Base-by-base conservation (phyloP, 116 monocot genomes). In the Trichopus zeylanicus region DNA sequence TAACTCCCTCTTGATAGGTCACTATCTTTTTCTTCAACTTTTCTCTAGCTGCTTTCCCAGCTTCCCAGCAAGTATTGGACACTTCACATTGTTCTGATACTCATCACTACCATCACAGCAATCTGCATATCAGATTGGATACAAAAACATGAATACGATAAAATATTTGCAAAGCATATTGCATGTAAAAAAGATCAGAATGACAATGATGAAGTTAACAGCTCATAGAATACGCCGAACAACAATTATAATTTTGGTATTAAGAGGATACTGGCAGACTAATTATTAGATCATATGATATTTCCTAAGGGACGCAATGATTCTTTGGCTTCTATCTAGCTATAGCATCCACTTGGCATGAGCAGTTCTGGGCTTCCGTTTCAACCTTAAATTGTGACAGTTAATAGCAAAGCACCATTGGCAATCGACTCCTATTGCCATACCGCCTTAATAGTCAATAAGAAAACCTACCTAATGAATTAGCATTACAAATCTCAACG, bases 51-150 rank as follows among this genome's bases (percentile, higher is more conserved):
- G 34, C 82, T 80, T 88, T 88, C 24, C 98, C 91, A 71, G 91
- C 98, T 76, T 98, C 91, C 98, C 98, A 98, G 42, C 98, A 98
- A 38, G 91, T 91, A 74, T 98, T 88, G 37, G 39, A 57, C 98
- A 98, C 29, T 80, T 82, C 16, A 67, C 51, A 26, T 65, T 75
- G 59, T 81, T 68, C 60, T 78, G 55, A 75, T 98, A 98, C 63
- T 98, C 98, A 66, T 98, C 98, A 72, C 85, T 98, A 30, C 98
- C 98, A 72, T 98, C 98, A 37, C 98, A 98, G 53, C 98, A 98
- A 82, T 98, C 98, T 98, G 73, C 8, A 55, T 47, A n/a, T n/a
- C n/a, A n/a, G n/a, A n/a, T n/a, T n/a, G n/a, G n/a, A n/a, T n/a
- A n/a, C 21, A 51, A 24, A 19, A 61, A 52, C 15, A 32, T 29